Conservation (phyloP, 2,329 filamentous ascomycete species). For the Cladophialophora carrionii region DNA sequence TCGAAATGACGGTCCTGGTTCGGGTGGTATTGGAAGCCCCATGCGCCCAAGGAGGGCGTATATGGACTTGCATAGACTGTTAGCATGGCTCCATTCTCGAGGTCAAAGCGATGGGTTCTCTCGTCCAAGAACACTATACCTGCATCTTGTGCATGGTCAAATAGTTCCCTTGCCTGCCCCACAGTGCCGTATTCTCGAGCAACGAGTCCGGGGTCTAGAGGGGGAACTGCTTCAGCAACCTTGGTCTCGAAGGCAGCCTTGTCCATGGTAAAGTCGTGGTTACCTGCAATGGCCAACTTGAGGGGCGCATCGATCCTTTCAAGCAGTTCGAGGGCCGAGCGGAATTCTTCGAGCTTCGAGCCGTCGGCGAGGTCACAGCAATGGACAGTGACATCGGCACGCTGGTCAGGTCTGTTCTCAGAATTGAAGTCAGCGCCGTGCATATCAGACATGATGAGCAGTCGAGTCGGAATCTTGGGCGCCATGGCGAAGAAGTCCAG, state of each 20-base stretch:
- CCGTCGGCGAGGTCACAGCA: slow-evolving; percentile 58
- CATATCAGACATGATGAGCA: slow-evolving; percentile 53
- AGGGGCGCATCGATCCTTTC: slow-evolving; percentile 52
- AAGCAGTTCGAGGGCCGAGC: slow-evolving; percentile 50
- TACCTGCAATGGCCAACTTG: slow-evolving; percentile 60
- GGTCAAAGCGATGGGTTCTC: slow-evolving; percentile 53
- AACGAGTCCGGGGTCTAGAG: slow-evolving; percentile 41
- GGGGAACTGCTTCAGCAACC: slow-evolving; percentile 39
- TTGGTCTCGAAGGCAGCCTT: slow-evolving; percentile 44
- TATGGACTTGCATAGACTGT: slow-evolving; percentile 59
- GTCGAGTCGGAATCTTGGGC: slow-evolving; percentile 44
- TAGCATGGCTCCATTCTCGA: slow-evolving; percentile 56
- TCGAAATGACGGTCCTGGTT: slow-evolving; percentile 46
- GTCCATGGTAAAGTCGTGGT: slow-evolving; percentile 57
- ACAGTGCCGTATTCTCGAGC: slow-evolving; percentile 48
- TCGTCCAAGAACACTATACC: slow-evolving; percentile 57
- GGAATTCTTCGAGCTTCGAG: slow-evolving; percentile 50
- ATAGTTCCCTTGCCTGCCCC: slow-evolving; percentile 47
- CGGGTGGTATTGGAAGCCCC: slow-evolving; percentile 57
- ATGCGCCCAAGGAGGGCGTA: slow-evolving; percentile 53
- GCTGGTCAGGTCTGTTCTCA: slow-evolving; percentile 39
- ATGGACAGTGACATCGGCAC: slow-evolving; percentile 56
- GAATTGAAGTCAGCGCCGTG: slow-evolving; percentile 43
- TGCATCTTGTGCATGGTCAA: slow-evolving; percentile 44
- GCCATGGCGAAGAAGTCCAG: slow-evolving; percentile 14